Evolutionary conservation across 164 flowering plant genomes (phyloP).

Genomic region (Nymphaea thermarum): DNA sequence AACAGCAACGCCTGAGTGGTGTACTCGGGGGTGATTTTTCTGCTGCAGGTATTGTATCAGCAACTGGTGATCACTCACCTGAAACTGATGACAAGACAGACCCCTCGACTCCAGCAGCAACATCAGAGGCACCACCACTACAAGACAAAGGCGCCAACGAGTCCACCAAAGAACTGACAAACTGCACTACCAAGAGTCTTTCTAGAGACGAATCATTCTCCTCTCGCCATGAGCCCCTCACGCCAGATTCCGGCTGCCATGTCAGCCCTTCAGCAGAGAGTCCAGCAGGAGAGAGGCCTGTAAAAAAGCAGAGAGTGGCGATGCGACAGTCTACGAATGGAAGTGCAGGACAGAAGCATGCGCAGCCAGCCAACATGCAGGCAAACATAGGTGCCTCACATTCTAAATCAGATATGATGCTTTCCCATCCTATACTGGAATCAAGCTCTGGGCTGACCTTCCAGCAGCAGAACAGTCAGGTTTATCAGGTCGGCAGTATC

Average conservation of each 20-base stretch:
- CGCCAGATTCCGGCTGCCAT: slow-evolving; percentile 75
- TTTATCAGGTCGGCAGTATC: background rate
- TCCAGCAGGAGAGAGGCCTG: slow-evolving; percentile 32
- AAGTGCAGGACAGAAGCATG: background rate
- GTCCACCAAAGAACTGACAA: background rate
- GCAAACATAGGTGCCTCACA: slow-evolving; percentile 12
- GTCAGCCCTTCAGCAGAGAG: slow-evolving; percentile 23
- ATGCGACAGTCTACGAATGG: background rate
- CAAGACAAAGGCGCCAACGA: slow-evolving; percentile 27
- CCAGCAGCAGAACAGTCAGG: slow-evolving; percentile 17
- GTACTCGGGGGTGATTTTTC: slow-evolving; percentile 40
- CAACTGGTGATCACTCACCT: slow-evolving; percentile 28
- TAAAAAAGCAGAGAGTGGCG: slow-evolving; percentile 28
- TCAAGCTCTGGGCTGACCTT: slow-evolving; percentile 41
- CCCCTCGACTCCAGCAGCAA: slow-evolving; percentile 74
- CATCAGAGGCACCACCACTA: slow-evolving; percentile 42
- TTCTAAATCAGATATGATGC: slow-evolving; percentile 30
- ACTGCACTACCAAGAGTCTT: slow-evolving; percentile 28
- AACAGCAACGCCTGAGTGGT: slow-evolving; percentile 79
- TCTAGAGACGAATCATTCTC: slow-evolving; percentile 64
- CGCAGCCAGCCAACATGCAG: background rate
- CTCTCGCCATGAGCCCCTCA: slow-evolving; percentile 69
- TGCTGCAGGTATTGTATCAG: slow-evolving; percentile 20
- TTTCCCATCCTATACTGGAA: slow-evolving; percentile 59
- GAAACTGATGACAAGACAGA: slow-evolving; percentile 50